Percentiles rank a stretch among this genome's conserved stretches.
Conservation (phyloP, 306 rosid species). For the Elaeagnus macrophylla region DNA sequence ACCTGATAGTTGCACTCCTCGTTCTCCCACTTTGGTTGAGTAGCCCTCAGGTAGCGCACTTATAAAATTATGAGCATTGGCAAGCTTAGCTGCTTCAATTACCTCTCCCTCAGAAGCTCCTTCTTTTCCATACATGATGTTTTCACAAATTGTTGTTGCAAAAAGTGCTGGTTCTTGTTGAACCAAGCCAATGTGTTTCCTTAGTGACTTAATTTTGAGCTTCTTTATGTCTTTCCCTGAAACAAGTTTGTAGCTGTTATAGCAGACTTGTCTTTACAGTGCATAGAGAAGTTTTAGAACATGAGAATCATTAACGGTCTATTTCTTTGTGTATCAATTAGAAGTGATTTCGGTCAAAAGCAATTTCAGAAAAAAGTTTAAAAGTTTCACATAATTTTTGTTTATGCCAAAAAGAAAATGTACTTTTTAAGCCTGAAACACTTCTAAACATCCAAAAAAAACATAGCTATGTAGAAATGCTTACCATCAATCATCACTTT, state of each 20-base stretch:
- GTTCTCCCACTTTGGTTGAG: conserved; percentile 83
- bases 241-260: conserved; percentile 11
- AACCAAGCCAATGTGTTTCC: conserved; percentile 81
- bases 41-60: conserved; percentile 92
- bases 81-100: conserved; percentile 79
- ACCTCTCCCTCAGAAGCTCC: conserved; percentile 84
- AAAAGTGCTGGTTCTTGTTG: conserved; percentile 97
- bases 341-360: no score
- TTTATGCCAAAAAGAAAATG: no score
- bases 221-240: conserved; percentile 79
- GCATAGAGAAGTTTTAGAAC: no score
- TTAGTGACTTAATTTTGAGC: conserved; percentile 62
- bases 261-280: no score
- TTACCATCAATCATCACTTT: conserved; percentile 86
- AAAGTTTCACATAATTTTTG: no score
- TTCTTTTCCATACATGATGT: conserved; percentile 75
- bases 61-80: conserved; percentile 79
- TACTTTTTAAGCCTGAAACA: no score
- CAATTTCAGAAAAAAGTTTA: no score
- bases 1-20: conserved; percentile 91
- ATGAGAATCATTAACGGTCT: no score
- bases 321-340: no score
- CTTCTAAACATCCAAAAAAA: no score
- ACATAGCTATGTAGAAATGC: background rate
- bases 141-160: conserved; percentile 77